Evolutionary conservation across 2,329 filamentous ascomycete genomes (phyloP), one percentile per base, ranked within the genome.

Genomic region (Sclerotinia minor): DNA sequence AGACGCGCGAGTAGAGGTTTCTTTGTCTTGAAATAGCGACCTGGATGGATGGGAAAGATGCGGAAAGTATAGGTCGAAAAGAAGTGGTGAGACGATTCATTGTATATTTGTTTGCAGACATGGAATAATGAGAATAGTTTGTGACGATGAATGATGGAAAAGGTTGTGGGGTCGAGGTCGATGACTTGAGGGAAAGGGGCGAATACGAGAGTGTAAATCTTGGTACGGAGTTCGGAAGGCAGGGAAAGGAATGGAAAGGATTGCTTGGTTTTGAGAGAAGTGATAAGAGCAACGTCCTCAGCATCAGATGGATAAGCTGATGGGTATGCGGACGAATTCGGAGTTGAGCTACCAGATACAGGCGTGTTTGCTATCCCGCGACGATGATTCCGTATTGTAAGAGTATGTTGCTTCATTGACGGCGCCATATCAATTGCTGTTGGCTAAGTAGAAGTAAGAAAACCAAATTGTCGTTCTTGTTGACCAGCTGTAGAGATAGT

Each of bases 11-110:
- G 81, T 0, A 94, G 81, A 1, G 90, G 90, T 72, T 86, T 86
- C 79, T 91, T 91, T 41, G 87, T 88, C 79, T 92, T 89, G 80
- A 91, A 91, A 78, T 89, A 88, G 50, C 84, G 83, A 55, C 87
- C 87, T 6, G 84, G 84, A 29, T 84, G 81, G 4, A 84, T 87
- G 17, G 89, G 88, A 73, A 92, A 92, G 47, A 93, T 77, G 66
- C 89, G 87, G 65, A 90, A 84, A 0, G 84, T 82, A 65, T 85
- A 83, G 11, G 81, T 83, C 75, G 84, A 85, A 78, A 90, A 92
- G 76, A 92, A 90, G 70, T 83, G 81, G 72, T 88, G 83, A 0
- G 85, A 84, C 0, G 89, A 87, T 77, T 92, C 90, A 21, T 78
- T 75, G 73, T 90, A 85, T 52, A 91, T 79, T 64, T 83, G 84